Evolutionary conservation across 768 basidiomycete genomes (phyloP).

Genomic region (Kwoniella europaea): DNA sequence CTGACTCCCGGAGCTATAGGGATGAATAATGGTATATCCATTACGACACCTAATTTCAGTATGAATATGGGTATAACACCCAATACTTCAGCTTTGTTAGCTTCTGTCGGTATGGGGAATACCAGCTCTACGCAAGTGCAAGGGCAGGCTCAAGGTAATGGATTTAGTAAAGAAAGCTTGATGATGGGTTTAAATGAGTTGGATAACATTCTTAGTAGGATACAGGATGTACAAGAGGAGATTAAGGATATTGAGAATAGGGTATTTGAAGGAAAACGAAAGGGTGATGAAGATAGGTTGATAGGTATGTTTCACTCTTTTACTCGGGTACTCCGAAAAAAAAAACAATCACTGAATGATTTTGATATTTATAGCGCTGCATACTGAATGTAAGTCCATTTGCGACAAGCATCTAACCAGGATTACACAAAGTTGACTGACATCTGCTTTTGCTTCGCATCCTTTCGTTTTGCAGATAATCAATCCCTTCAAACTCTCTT

Average conservation of each 20-base stretch:
- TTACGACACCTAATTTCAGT: conserved; percentile 1
- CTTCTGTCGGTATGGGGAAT: conserved; percentile 4
- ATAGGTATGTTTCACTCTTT: conserved; percentile 4
- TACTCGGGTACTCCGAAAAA: neutral
- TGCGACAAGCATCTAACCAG: too few relatives aligned
- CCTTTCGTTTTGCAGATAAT: conserved; percentile 6
- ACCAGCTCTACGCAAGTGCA: neutral
- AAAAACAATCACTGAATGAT: neutral
- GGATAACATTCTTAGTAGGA: conserved; percentile 1
- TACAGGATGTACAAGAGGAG: conserved; percentile 14
- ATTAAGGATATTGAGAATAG: conserved; percentile 17
- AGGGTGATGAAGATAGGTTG: conserved; percentile 15
- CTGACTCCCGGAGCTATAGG: too few relatives aligned
- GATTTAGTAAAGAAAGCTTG: neutral
- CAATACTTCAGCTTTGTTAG: conserved; percentile 23
- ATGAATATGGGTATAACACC: conserved; percentile 16
- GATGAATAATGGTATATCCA: too few relatives aligned
- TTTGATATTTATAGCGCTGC: conserved; percentile 10
- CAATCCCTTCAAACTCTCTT: conserved; percentile 18
- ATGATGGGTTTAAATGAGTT: conserved; percentile 10
- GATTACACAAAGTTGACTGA: neutral
- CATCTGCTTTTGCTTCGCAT: neutral
- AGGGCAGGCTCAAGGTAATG: neutral
- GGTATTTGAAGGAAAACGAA: conserved; percentile 10
- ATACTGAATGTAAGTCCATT: conserved; percentile 28